These are phyloP conservation scores for Solanum peruvianum DNA, from an alignment of 257 asterid species.

Conservation along the genomic window DNA sequence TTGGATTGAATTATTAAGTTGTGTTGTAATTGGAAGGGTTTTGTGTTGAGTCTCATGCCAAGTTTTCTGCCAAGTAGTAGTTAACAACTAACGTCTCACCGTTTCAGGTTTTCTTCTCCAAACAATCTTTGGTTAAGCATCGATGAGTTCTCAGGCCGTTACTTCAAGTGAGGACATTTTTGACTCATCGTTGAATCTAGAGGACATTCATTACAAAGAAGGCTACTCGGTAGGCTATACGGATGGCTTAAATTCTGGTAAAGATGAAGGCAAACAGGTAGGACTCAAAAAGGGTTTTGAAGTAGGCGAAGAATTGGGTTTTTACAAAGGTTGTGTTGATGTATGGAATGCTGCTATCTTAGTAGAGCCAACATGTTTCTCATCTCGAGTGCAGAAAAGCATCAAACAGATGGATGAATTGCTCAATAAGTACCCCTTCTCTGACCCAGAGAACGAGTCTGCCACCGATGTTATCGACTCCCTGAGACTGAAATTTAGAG, in stretches of 20 bases:
- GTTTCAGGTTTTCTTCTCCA: background rate
- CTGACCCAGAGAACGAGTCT: constrained; percentile 55
- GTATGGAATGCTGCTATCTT: constrained; percentile 47
- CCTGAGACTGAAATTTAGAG: constrained; percentile 49
- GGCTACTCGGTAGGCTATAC: constrained; percentile 43
- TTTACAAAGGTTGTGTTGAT: constrained; percentile 54
- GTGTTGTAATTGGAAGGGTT: background rate
- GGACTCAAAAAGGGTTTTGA: constrained; percentile 51
- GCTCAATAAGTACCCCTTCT: constrained; percentile 33
- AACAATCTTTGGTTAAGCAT: background rate
- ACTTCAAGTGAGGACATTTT: constrained; percentile 30
- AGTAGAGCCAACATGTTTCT: constrained; percentile 35
- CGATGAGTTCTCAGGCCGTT: background rate
- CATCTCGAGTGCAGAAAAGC: constrained; percentile 34
- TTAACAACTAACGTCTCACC: background rate
- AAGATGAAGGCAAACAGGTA: constrained; percentile 41
- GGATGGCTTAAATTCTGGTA: constrained; percentile 38
- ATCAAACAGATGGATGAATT: constrained; percentile 54
- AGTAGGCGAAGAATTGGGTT: constrained; percentile 59
- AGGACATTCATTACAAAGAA: constrained; percentile 40
- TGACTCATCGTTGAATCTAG: constrained; percentile 40
- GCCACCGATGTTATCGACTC: constrained; percentile 37
- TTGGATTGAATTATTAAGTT: background rate
- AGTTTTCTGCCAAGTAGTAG: background rate
- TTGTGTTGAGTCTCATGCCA: background rate